Evolutionary conservation across 805 yeast species (phyloP), one percentile per base, ranked within the genome.

Genomic region (Candida taoyuanica): DNA sequence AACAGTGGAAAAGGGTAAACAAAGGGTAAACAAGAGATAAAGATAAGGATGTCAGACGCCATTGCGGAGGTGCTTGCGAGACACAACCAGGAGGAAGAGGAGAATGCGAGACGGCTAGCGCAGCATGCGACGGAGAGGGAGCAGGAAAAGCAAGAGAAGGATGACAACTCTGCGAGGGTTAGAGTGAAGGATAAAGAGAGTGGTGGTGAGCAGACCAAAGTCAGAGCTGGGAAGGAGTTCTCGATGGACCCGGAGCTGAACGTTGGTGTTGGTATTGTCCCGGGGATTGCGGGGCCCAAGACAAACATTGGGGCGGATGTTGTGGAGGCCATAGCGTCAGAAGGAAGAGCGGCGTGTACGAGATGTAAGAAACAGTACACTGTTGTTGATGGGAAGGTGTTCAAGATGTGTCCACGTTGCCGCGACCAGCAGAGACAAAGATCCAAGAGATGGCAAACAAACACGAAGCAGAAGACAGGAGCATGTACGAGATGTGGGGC

Each of bases 401-500:
- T 56, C 59, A 76, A 76, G 52, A 59, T 78, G 37, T 80, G 86
- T 53, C 70, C 71, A 21, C 85, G 77, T 51, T 80, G 86, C 52
- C 68, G 85, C 26, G 78, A 73, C 35, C 57, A 76, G 34, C 86
- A 80, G 53, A 59, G 85, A 34, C 76, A 76, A 53, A 59, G 85
- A 43, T 71, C 79, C 5, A 62, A 80, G 43, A 63, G 82, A 44
- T 80, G 85, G 85, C 85, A 78, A 51, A 62, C 64, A 52, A 71
- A 71, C 45, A 78, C 82, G 5, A 76, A 74, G 48, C 70, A 68
- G 46, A 78, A 74, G 46, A 67, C 64, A 20, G 84, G 84, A 7
- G 81, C 76, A 4, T 79, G 86, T 51, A 65, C 82, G 36, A 60
- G 86, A 35, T 79, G 86, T 61, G 85, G 84, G 8, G 56, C 66